phyloP scores from a whole-genome alignment of 306 rosid genomes.

The Datisca glomerata region DNA sequence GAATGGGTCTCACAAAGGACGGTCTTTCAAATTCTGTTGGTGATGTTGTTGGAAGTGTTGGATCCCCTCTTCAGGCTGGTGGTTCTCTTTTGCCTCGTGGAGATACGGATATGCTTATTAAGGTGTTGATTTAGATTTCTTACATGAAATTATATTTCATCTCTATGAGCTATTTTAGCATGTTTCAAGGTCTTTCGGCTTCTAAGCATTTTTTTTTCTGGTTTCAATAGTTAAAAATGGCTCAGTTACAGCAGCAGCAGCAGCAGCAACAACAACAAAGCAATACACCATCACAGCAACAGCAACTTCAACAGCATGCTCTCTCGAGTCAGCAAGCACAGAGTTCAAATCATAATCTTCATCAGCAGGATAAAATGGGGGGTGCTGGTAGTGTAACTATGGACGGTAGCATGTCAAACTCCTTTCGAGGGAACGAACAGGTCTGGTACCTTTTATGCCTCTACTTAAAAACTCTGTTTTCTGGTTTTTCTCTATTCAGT shows the following conservation, averaged over 20 bases:
- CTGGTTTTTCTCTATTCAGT: too few species aligned
- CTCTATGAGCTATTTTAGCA: not conserved
- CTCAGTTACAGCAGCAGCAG: conserved; percentile 75
- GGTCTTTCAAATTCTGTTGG: conserved; percentile 70
- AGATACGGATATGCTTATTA: conserved; percentile 66
- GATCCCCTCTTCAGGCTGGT: conserved; percentile 79
- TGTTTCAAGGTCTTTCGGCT: conserved; percentile 9
- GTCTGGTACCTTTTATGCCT: conserved; percentile 28
- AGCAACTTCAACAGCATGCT: conserved; percentile 64
- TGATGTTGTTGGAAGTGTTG: conserved; percentile 65
- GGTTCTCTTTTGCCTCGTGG: conserved; percentile 67
- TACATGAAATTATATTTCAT: too few species aligned
- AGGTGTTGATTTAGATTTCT: conserved; percentile 45
- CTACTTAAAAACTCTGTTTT: too few species aligned
- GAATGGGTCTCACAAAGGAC: conserved; percentile 48
- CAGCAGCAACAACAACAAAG: conserved; percentile 57
- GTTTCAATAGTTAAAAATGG: conserved; percentile 58
- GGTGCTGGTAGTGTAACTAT: conserved; percentile 66
- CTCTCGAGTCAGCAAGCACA: conserved; percentile 87
- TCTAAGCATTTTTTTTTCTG: conserved; percentile 17
- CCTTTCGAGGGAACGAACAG: conserved; percentile 97
- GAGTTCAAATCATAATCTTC: conserved; percentile 61
- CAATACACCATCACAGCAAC: conserved; percentile 46
- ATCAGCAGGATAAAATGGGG: conserved; percentile 84
- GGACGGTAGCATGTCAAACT: conserved; percentile 89